These are phyloP conservation scores for Agrostemma githago DNA, from an alignment of 148 eudicot species.

Conservation along the genomic window DNA sequence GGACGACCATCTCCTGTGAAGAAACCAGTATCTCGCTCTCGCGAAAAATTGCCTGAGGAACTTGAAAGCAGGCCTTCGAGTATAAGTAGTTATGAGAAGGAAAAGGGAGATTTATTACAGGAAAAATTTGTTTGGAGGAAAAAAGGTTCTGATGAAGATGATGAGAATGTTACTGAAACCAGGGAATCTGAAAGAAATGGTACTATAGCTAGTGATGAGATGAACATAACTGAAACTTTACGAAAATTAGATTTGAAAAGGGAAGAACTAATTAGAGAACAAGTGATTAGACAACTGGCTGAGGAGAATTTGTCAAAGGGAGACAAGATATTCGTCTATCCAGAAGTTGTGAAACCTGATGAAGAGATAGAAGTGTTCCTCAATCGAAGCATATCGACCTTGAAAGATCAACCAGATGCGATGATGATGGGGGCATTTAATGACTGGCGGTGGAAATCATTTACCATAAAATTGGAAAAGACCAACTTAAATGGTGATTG, in stretches of 20 bases:
- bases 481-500: slow-evolving; percentile 73
- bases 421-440: slow-evolving; percentile 90
- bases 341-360: slow-evolving; percentile 61
- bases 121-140: not conserved
- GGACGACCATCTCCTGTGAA: slow-evolving; percentile 15
- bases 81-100: slow-evolving; percentile 5
- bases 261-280: slow-evolving; percentile 52
- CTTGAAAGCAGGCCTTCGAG: slow-evolving; percentile 27
- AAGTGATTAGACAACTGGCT: slow-evolving; percentile 60
- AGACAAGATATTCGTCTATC: slow-evolving; percentile 62
- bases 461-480: slow-evolving; percentile 59
- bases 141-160: slow-evolving; percentile 1
- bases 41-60: slow-evolving; percentile 26
- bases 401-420: slow-evolving; percentile 60
- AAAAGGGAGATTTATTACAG: not conserved
- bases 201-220: slow-evolving; percentile 26
- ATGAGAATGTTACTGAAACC: slow-evolving; percentile 16
- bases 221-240: slow-evolving; percentile 33
- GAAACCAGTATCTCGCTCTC: slow-evolving; percentile 13
- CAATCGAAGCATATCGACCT: slow-evolving; percentile 65
- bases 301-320: slow-evolving; percentile 53
- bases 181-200: slow-evolving; percentile 8
- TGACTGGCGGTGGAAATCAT: slow-evolving; percentile 92
- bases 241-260: slow-evolving; percentile 52
- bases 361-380: slow-evolving; percentile 65